These are phyloP conservation scores for Elongisporangium prolatum DNA, from an alignment of 352 stramenopile genomes.

Conservation along the genomic window DNA sequence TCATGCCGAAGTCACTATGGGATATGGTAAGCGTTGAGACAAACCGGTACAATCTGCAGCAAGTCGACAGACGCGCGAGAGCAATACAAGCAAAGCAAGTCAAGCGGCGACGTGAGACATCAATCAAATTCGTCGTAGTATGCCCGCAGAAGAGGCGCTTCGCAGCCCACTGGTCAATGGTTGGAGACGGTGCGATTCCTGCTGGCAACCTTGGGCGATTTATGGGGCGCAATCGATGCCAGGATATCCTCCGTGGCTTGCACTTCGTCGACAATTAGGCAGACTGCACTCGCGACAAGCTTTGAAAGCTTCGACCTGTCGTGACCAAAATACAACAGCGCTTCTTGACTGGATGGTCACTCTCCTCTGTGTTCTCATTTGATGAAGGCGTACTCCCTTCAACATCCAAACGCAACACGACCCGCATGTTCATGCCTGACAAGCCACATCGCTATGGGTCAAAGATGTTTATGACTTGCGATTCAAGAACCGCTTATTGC, in stretches of 20 bases:
- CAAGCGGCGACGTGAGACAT: too few species aligned
- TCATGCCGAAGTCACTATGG: too few species aligned
- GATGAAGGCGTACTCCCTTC: constrained; percentile 21
- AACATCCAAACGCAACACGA: constrained; percentile 18
- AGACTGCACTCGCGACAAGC: constrained; percentile 7
- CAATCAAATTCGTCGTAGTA: too few species aligned
- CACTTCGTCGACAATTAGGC: constrained; percentile 18
- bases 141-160: constrained; percentile 11
- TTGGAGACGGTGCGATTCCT: constrained; percentile 5
- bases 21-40: too few species aligned
- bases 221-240: constrained; percentile 17
- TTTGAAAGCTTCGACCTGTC: constrained; percentile 16
- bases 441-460: constrained; percentile 24
- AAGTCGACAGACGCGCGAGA: too few species aligned
- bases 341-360: too few species aligned
- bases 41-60: too few species aligned
- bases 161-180: constrained; percentile 15
- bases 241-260: constrained; percentile 12
- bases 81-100: too few species aligned
- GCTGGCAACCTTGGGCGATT: constrained; percentile 12
- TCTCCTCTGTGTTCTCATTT: constrained; percentile 16
- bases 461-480: constrained; percentile 30
- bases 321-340: constrained; percentile 7
- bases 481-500: constrained; percentile 10
- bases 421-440: constrained; percentile 27